Conservation (phyloP, 352 stramenopile species). For the Phytophthora chlamydospora region DNA sequence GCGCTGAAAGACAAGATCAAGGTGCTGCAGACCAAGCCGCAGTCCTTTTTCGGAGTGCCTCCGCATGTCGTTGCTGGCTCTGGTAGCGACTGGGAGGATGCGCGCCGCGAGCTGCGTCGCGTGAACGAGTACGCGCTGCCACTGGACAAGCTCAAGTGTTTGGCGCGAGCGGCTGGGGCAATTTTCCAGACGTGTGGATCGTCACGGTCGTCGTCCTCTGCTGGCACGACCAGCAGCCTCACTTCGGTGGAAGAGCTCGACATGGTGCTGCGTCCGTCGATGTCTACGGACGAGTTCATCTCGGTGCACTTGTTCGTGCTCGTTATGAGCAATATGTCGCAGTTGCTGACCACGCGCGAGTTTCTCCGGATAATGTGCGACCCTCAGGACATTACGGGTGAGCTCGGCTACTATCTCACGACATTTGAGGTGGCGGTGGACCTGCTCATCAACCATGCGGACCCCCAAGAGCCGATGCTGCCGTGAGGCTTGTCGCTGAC, state of each 20-base stretch:
- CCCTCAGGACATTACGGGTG: constrained; percentile 59
- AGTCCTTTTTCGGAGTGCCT: constrained; percentile 64
- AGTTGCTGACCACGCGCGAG: constrained; percentile 58
- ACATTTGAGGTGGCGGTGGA: constrained; percentile 74
- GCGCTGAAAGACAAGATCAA: constrained; percentile 60
- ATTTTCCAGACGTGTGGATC: constrained; percentile 56
- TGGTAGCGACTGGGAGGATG: constrained; percentile 60
- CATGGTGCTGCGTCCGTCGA: constrained; percentile 40
- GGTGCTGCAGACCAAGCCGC: constrained; percentile 54
- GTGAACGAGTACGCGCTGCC: constrained; percentile 67
- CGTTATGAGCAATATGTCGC: constrained; percentile 53
- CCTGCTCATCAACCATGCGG: constrained; percentile 52
- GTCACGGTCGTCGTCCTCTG: constrained; percentile 26
- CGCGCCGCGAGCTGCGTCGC: constrained; percentile 52
- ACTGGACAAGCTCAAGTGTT: constrained; percentile 77
- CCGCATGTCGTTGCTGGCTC: constrained; percentile 45
- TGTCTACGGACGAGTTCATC: constrained; percentile 76
- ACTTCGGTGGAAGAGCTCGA: constrained; percentile 46
- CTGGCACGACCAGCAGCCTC: constrained; percentile 31
- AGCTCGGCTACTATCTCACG: constrained; percentile 78
- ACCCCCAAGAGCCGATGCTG: constrained; percentile 50
- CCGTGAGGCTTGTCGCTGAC: constrained; percentile 9
- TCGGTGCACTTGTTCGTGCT: constrained; percentile 66
- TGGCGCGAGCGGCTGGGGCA: constrained; percentile 58
- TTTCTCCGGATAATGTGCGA: constrained; percentile 65